Base-by-base conservation (phyloP, 2,329 filamentous ascomycete genomes). In the Catunica adiposa region DNA sequence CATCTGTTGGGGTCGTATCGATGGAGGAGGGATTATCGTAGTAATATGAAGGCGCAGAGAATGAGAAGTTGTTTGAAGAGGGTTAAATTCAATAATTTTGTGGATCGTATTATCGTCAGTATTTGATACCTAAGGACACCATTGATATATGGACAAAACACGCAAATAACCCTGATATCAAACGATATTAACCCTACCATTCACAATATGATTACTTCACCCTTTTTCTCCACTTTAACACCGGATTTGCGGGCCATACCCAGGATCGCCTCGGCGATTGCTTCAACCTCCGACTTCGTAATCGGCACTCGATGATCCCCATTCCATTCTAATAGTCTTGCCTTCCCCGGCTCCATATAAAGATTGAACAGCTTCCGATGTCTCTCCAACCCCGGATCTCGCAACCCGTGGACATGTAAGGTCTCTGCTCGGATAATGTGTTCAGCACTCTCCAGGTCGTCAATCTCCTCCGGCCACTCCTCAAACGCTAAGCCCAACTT, bases 301-400 rank as follows among this genome's bases (percentile, higher is more conserved):
- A 89, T 74, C 1, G 84, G 83, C 51, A 90, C 71, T 4, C 85
- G 70, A 65, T 90, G 86, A 1, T 73, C 74, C 0, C 83, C 85
- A 57, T 86, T 76, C 86, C 85, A 89, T 65, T 88, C 82, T 1
- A 89, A 65, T 48, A 88, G 59, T 40, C 67, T 72, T 4, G 75
- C 69, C 2, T 69, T 77, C 0, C 71, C 73, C 8, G 69, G 63
- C 52, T 78, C 71, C 63, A 80, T 85, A 64, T 82, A 88, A 53
- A 76, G 66, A 7, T 76, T 65, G 53, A 79, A 63, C 61, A 83
- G 62, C 63, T 73, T 69, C 55, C 73, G 67, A 63, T 86, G 83
- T 47, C 78, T 66, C 58, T 76, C 68, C 23, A 88, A 62, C 0
- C 79, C 80, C 0, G 74, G 70, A 66, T 84, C 80, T 17, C 69